Conservation (phyloP, 2,329 filamentous ascomycete genomes). For the Cladosporium sp. region DNA sequence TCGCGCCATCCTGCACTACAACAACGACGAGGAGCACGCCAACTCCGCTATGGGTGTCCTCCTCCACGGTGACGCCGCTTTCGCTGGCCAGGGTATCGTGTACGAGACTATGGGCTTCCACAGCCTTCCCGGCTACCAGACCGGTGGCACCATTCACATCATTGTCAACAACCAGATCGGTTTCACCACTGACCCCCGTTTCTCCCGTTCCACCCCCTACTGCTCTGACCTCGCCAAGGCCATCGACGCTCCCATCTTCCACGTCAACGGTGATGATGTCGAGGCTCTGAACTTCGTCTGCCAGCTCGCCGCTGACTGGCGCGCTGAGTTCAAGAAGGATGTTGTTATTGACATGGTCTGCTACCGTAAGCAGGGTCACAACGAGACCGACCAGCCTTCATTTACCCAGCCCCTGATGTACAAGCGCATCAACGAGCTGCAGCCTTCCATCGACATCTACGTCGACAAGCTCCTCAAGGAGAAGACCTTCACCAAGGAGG, state of each 20-base stretch:
- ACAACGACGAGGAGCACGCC: slow-evolving; percentile 88
- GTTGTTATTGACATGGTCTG: slow-evolving; percentile 97
- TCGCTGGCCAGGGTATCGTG: slow-evolving; percentile 92
- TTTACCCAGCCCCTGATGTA: slow-evolving; percentile 99
- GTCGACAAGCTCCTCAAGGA: slow-evolving; percentile 85
- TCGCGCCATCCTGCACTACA: slow-evolving; percentile 96
- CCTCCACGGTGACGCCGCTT: slow-evolving; percentile 94
- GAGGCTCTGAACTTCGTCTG: slow-evolving; percentile 98
- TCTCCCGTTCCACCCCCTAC: slow-evolving; percentile 94
- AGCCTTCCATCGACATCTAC: slow-evolving; percentile 84
- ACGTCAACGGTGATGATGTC: slow-evolving; percentile 97
- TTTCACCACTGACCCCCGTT: slow-evolving; percentile 97
- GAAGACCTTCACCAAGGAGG: slow-evolving; percentile 93
- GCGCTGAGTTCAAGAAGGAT: slow-evolving; percentile 96
- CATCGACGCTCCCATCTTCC: slow-evolving; percentile 96
- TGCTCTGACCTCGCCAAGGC: slow-evolving; percentile 99
- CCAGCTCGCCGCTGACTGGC: slow-evolving; percentile 95
- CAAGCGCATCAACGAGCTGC: slow-evolving; percentile 86
- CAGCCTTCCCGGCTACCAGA: slow-evolving; percentile 91
- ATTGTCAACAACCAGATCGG: slow-evolving; percentile 99
- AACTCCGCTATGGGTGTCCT: slow-evolving; percentile 90
- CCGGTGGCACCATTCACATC: slow-evolving; percentile 92
- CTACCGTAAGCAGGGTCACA: slow-evolving; percentile 98
- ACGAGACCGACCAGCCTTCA: slow-evolving; percentile 97
- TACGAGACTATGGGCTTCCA: slow-evolving; percentile 99